Evolutionary conservation across 2,329 filamentous ascomycete species (phyloP), one percentile per base, ranked within the genome.

Genomic region (Talaromyces sp.): DNA sequence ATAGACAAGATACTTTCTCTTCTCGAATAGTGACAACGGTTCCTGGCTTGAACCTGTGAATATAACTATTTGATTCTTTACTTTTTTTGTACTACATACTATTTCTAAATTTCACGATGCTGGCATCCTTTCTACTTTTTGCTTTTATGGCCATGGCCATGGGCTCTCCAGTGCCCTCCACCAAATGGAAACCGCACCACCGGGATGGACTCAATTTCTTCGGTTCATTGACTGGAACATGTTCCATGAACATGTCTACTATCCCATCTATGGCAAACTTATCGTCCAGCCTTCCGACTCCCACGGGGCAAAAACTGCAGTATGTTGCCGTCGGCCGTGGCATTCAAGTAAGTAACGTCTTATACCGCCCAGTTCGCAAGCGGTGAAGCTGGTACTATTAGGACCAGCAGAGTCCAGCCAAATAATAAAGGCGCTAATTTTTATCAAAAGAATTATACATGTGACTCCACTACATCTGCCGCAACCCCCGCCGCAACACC

Each of bases 401-500:
- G 32, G 4, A 14, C 12, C 32, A 1, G 11, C 32, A 0, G 48
- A 27, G 12, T 2, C 14, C 21, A 51, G 12, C 2, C 10, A 10
- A 51, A 5, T 51, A 14, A 3, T 0, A 51, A 51, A 27, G 2
- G 3, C n/a, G 24, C 32, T 43, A 21, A 35, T 48, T 19, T 14
- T 14, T 26, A 41, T n/a, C n/a, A 24, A 35, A 24, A 58, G 56
- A 58, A 58, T 27, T 58, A 58, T 48, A 58, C 56, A 7, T 58
- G 56, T 38, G 21, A 29, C 43, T 12, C 24, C 14, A 52, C 1
- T 17, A 4, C 26, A 14, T 17, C 56, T 14, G 3, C 38, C n/a
- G 21, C 56, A 32, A 14, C 56, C 12, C 26, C 56, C 9, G 7
- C 38, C n/a, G 21, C 56, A 32, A 29, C 56, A 3, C 56, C 56